Base-by-base conservation (phyloP, 192 early-diverging fungal genomes). In the Polychytrium aggregatum region DNA sequence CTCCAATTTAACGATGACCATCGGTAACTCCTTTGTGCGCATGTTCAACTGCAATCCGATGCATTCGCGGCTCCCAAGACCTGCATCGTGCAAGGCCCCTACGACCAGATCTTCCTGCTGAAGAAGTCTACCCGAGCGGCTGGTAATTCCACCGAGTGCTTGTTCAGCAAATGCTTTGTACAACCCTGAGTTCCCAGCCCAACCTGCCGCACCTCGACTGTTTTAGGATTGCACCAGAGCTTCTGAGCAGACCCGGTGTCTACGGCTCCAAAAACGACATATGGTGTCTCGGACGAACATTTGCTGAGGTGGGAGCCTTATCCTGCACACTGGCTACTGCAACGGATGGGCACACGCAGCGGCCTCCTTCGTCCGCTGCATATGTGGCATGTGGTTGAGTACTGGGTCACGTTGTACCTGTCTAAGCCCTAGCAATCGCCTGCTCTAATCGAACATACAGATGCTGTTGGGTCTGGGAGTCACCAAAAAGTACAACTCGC, bases 221-320 rank as follows among this genome's bases (percentile, higher is more conserved):
- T n/a, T 43, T 11, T 40, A 29, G 18, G 48, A 20, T 53, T 17
- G 20, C 64, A 16, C 48, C 64, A 14, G 59, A 66, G 31, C 54
- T 56, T 26, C 17, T 58, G 42, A 39, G 53, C 17, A 38, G 53
- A 29, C 52, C 61, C 43, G 34, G 66, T 37, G 45, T 52, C 10
- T 56, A 52, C 29, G 52, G 55, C n/a, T 44, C 52, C 20, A 67
- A 54, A 50, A 44, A 18, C 41, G 55, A 62, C 37, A 55, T 58
- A 20, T 62, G 50, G 59, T 48, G 31, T 30, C 22, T 68, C 7
- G 61, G 54, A 20, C 43, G 63, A 14, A 49, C 48, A 4, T 57
- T 60, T 20, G 41, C 53, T n/a, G 57, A 64, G 29, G 48, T 64
- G 50, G 10, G 31, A 8, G n/a, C n/a, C n/a, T n/a, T n/a, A n/a